A percentile compares a stretch with the other conserved stretches of the same genome.
Evolutionary conservation across 139 green algal genomes (phyloP).

Genomic region (Coelastrella sp.): DNA sequence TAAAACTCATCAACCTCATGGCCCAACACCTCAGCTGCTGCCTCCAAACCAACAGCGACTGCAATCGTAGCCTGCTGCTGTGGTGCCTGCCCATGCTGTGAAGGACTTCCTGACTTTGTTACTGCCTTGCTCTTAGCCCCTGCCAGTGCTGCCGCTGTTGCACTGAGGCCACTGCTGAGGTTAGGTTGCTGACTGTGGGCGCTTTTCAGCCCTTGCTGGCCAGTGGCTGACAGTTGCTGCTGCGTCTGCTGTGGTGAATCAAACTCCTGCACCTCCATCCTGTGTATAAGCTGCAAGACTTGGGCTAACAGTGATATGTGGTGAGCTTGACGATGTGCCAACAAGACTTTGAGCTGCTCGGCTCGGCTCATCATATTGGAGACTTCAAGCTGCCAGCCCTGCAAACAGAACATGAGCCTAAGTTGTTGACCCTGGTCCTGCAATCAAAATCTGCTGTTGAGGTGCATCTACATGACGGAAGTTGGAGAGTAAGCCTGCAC

Average conservation of each 20-base stretch:
- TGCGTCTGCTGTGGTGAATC: background rate
- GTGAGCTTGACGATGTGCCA: conserved; percentile 23
- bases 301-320: conserved; percentile 29
- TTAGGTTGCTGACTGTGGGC: too few relatives aligned
- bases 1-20: conserved; percentile 32
- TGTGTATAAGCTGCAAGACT: conserved; percentile 30
- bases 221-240: too few relatives aligned
- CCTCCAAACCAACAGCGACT: conserved; percentile 12
- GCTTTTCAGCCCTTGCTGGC: too few relatives aligned
- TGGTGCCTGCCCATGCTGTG: background rate
- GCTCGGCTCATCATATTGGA: conserved; percentile 16
- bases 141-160: background rate
- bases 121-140: background rate
- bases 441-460: background rate
- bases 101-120: background rate
- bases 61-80: background rate
- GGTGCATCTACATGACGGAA: background rate
- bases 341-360: conserved; percentile 35
- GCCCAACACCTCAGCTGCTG: background rate
- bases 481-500: background rate
- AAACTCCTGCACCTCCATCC: conserved; percentile 10
- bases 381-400: conserved; percentile 27
- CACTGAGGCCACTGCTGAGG: background rate
- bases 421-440: background rate
- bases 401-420: background rate